Evolutionary conservation across 1,139 yeast species (phyloP), one percentile per base, ranked within the genome.

Genomic region (Hansenula anomala): DNA sequence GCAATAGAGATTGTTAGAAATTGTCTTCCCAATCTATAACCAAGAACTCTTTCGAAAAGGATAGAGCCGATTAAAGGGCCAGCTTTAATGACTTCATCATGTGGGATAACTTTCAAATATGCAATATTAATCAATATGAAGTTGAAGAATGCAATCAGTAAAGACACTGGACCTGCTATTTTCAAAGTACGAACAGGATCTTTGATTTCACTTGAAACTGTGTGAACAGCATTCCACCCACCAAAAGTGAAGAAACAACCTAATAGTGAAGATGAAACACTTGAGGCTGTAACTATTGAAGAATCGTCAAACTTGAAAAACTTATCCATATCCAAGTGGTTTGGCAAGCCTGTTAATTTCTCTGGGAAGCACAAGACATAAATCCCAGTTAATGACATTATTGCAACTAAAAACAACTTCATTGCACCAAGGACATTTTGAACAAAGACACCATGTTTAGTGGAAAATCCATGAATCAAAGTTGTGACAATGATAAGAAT

Each of bases 191-290:
- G 58, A 0, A 66, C 63, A 0, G 85, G 86, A 47, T 79, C 73
- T 41, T 72, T 71, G 28, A 79, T 73, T 50, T 80, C 87, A 37
- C 75, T 75, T 1, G 81, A 67, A 13, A 77, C 81, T 0, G 79
- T 69, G 51, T 79, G 85, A 6, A 78, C 80, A 16, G 76, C 63
- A 47, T 71, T 77, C 86, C 86, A 79, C 3, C 87, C 87, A 3
- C 76, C 67, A 43, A 72, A 77, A 6, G 82, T 75, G 59, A 76
- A 79, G 40, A 76, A 67, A 3, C 82, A 79, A 50, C 75, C 75
- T 16, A 78, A 67, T 20, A 78, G 68, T 0, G 82, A 82, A 40
- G 75, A 62, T 0, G 83, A 72, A 43, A 78, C 62, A 1, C 75
- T 66, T 0, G 82, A 64, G 1, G 68, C 40, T 3, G 71, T 57